Conservation (phyloP, 225 moss, liverwort and hornwort species). For the Physcomitrium patens region DNA sequence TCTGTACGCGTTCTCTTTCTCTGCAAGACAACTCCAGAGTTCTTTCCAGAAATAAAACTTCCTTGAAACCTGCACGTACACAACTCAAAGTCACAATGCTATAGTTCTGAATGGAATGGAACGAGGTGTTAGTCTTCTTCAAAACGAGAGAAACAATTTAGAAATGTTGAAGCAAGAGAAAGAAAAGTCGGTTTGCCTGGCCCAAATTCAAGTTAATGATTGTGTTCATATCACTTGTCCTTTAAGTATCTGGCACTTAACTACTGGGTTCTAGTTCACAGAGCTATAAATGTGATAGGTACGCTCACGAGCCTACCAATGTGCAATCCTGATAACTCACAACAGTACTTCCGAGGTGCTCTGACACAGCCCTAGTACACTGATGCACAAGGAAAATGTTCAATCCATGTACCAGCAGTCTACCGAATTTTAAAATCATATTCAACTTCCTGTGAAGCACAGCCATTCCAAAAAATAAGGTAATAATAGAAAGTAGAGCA, state of each 20-base stretch:
- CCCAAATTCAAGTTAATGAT: background rate
- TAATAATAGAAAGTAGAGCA: background rate
- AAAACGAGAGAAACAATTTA: slow-evolving; percentile 5
- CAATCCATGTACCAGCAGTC: background rate
- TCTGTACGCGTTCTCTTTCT: slow-evolving; percentile 29
- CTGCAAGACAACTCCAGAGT: slow-evolving; percentile 18
- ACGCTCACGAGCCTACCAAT: background rate
- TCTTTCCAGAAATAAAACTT: slow-evolving; percentile 32
- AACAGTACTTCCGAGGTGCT: background rate
- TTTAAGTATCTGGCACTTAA: background rate
- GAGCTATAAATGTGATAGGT: slow-evolving; percentile 6
- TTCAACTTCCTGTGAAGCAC: background rate
- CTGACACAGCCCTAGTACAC: background rate
- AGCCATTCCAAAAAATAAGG: background rate
- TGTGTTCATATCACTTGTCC: background rate
- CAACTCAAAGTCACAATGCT: background rate
- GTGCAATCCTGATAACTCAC: background rate
- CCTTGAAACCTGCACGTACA: slow-evolving; percentile 34
- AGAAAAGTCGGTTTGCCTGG: background rate
- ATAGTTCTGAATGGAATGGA: slow-evolving; percentile 16
- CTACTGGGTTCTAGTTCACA: background rate
- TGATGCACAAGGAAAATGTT: background rate
- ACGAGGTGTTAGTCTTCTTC: slow-evolving; percentile 14
- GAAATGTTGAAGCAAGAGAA: slow-evolving; percentile 1
- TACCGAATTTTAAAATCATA: background rate